Evolutionary conservation across 441 rosid genomes (phyloP), one percentile per base, ranked within the genome.

Genomic region (Bruguiera hainesii): DNA sequence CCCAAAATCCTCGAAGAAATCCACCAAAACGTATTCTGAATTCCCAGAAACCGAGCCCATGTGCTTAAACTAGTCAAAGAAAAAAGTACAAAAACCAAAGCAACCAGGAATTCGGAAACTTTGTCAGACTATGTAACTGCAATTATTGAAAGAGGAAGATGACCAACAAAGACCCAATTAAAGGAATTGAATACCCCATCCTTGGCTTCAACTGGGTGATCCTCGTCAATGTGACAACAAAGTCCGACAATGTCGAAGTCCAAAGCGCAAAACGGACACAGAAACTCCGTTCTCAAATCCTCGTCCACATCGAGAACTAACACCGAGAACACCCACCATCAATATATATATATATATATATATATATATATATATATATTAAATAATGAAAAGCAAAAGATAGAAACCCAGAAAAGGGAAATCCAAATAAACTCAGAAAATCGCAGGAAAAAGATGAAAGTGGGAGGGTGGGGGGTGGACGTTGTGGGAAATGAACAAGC

Each of bases 161-260:
- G 7, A 33, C 35, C 35, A 7, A 33, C 9, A 33, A 33, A 33
- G 35, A 33, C 35, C 8, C 35, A 6, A 6, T 33, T 7, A 15
- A 6, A 13, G 15, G 4, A 20, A 53, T 16, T 2, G 63, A 69
- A 21, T 86, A 91, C 98, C 91, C 93, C 96, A 49, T 81, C 83
- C 66, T 82, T 87, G 56, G 85, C 85, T 65, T 87, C 97, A 15
- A 82, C 76, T n/a, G 97, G 93, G 81, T 91, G 96, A 20, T 86
- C 85, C 65, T 87, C 96, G 48, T 87, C 93, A 70, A 89, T 79
- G 53, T 91, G 97, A 68, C 96, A 89, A 81, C 85, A 89, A 29
- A 91, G 90, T 9, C 90, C 97, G 59, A 91, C 85, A 61, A 87
- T 78, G 68, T 91, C 96, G 69, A 89, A 87, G 72, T 86, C 93